Conservation (phyloP, 1,139 yeast genomes). For the Lodderomyces pseudojiufengensis region DNA sequence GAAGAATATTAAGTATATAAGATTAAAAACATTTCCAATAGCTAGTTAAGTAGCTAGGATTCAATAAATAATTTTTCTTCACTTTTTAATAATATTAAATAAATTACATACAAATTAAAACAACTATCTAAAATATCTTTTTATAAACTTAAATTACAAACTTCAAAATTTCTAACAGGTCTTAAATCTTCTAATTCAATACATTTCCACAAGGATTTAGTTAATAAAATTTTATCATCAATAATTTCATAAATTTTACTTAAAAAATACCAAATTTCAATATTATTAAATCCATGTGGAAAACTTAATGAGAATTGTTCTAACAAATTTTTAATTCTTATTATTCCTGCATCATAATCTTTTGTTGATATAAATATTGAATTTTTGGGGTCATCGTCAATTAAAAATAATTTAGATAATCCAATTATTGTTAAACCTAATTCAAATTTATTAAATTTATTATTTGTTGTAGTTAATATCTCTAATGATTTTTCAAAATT, state of each 20-base stretch:
- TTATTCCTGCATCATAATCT: conserved; percentile 62
- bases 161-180: conserved; percentile 52
- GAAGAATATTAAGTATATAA: too few relatives aligned
- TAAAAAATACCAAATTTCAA: conserved; percentile 75
- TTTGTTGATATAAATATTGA: conserved; percentile 41
- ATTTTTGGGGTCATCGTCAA: conserved; percentile 32
- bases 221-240: conserved; percentile 53
- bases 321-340: conserved; percentile 59
- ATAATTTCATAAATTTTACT: conserved; percentile 61
- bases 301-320: conserved; percentile 47
- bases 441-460: conserved; percentile 24
- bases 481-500: conserved; percentile 71
- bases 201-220: conserved; percentile 60
- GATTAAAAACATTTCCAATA: too few relatives aligned
- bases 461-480: conserved; percentile 16
- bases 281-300: conserved; percentile 53
- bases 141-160: conserved; percentile 18
- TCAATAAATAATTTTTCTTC: too few relatives aligned
- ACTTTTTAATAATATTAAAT: conserved; percentile 8
- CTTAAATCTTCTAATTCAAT: conserved; percentile 64
- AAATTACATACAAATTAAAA: conserved; percentile 26
- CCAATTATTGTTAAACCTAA: conserved; percentile 66
- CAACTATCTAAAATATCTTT: too few relatives aligned
- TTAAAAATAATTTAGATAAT: conserved; percentile 52
- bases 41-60: too few relatives aligned